Percentiles rank a stretch among this genome's conserved stretches.
Evolutionary conservation across 441 rosid species (phyloP).

Genomic region (Jatropha multifida): DNA sequence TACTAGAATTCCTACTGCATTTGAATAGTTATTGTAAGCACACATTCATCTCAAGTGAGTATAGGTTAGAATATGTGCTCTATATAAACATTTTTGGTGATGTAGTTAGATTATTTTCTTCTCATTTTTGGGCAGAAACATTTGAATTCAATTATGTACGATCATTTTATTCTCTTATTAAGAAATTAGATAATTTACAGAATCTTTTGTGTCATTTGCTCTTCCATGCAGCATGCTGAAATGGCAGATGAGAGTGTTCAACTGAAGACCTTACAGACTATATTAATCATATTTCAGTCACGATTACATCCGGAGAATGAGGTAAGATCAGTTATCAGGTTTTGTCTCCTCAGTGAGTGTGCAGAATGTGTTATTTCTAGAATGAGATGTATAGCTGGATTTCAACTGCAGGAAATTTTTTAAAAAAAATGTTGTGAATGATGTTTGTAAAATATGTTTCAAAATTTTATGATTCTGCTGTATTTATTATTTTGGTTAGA

Average conservation of each 20-base stretch:
- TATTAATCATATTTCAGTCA: constrained; percentile 9
- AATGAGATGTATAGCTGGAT: constrained; percentile 11
- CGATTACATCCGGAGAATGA: constrained; percentile 87
- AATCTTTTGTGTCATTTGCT: constrained; percentile 15
- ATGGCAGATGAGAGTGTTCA: constrained; percentile 93
- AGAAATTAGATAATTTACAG: not conserved
- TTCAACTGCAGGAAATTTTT: not conserved
- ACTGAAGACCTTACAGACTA: constrained; percentile 66
- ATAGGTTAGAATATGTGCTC: not conserved
- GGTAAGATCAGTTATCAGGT: constrained; percentile 42
- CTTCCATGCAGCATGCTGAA: constrained; percentile 80
- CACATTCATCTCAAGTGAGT: not conserved
- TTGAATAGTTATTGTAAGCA: not conserved
- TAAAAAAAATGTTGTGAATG: not conserved
- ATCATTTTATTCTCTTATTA: not conserved
- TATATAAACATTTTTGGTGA: not conserved
- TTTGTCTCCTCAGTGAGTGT: constrained; percentile 26
- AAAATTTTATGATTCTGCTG: not conserved
- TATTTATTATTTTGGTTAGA: not conserved
- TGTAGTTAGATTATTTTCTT: not conserved
- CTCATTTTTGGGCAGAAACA: not conserved
- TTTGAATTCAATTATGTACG: not conserved
- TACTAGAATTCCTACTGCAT: not conserved
- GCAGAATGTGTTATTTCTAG: constrained; percentile 5
- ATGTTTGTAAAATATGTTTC: not conserved